These are phyloP conservation scores for Cutaneotrichosporon spelunceum DNA, from an alignment of 1,284 basidiomycete species.

Conservation along the genomic window DNA sequence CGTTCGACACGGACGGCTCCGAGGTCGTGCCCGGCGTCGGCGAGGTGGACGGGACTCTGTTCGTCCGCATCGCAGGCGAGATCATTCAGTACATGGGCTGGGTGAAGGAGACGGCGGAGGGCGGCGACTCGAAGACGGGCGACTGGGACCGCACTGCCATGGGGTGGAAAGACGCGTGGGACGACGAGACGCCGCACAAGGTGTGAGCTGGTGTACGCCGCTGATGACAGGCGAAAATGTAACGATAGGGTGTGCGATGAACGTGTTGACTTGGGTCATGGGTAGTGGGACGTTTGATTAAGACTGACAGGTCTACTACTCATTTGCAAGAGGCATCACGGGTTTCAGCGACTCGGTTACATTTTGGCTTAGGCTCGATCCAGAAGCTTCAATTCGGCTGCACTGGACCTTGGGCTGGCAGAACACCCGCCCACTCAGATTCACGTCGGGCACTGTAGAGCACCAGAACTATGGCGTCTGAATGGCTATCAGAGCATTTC, in stretches of 20 bases:
- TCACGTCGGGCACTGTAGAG: neutral
- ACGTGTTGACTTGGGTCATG: neutral
- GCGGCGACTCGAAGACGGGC: constrained; percentile 47
- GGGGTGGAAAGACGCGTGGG: constrained; percentile 69
- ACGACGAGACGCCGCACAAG: constrained; percentile 21
- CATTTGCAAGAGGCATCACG: too few species aligned
- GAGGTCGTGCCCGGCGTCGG: constrained; percentile 50
- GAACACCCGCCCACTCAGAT: too few species aligned
- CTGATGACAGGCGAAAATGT: neutral
- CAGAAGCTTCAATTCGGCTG: neutral
- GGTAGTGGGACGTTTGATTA: too few species aligned
- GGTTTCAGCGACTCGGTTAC: too few species aligned
- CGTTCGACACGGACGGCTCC: constrained; percentile 38
- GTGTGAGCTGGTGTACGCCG: neutral
- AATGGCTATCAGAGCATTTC: too few species aligned
- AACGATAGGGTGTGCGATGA: neutral
- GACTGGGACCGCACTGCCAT: constrained; percentile 62
- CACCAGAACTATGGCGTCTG: neutral
- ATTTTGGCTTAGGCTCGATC: neutral
- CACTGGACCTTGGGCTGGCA: neutral
- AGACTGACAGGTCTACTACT: too few species aligned
- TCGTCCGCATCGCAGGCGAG: constrained; percentile 62
- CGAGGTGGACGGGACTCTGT: constrained; percentile 62
- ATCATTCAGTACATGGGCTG: constrained; percentile 63
- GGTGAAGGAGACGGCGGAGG: constrained; percentile 53